A percentile compares a stretch with the other conserved stretches of the same genome.
These are phyloP conservation scores for Aspergillus hiratsukae DNA, from an alignment of 2,329 filamentous ascomycete species.

Conservation along the genomic window DNA sequence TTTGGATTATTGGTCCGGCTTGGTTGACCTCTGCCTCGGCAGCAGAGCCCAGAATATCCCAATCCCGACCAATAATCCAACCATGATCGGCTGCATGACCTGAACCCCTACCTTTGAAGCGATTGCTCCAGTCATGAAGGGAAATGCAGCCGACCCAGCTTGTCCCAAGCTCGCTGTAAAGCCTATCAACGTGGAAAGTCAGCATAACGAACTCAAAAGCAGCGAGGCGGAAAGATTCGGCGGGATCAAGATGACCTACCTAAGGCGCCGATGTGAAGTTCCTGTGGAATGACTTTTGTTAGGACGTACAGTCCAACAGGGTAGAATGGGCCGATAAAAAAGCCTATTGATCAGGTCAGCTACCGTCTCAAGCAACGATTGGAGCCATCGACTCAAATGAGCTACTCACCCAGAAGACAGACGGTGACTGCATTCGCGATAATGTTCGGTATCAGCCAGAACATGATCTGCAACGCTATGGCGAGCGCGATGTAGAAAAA, in stretches of 20 bases:
- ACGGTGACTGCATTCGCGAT: constrained; percentile 19
- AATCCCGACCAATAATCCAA: constrained; percentile 18
- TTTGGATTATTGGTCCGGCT: background rate
- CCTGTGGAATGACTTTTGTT: constrained; percentile 18
- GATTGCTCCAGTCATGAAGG: constrained; percentile 21
- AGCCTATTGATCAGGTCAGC: constrained; percentile 11
- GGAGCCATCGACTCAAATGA: background rate
- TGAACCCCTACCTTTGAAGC: constrained; percentile 20
- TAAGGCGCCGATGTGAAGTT: constrained; percentile 21
- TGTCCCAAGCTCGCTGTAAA: constrained; percentile 22
- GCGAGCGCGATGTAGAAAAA: constrained; percentile 18
- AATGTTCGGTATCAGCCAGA: constrained; percentile 21
- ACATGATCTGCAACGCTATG: constrained; percentile 17
- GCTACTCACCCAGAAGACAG: constrained; percentile 17
- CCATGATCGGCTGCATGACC: constrained; percentile 22
- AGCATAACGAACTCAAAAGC: background rate
- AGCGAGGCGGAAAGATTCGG: background rate
- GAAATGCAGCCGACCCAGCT: constrained; percentile 20
- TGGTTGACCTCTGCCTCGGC: constrained; percentile 6
- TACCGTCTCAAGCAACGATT: background rate
- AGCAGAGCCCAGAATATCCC: constrained; percentile 19
- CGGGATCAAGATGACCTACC: constrained; percentile 8
- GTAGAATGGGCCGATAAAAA: constrained; percentile 24
- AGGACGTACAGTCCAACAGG: constrained; percentile 22
- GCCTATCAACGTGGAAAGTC: constrained; percentile 9